Percentiles rank a stretch among this genome's conserved stretches.
Conservation (phyloP, 306 rosid genomes). For the Quercus berberidifolia region DNA sequence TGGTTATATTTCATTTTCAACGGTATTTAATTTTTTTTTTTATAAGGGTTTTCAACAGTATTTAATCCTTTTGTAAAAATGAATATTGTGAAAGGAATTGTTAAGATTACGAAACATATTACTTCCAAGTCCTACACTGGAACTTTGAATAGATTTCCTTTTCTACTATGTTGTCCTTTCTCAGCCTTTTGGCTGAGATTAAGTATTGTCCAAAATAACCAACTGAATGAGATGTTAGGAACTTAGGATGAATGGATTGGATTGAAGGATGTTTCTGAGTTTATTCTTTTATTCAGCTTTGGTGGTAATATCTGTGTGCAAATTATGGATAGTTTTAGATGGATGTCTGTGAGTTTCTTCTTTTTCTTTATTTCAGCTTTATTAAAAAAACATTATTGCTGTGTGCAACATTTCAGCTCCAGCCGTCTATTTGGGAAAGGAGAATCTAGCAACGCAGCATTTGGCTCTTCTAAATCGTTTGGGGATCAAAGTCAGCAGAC, state of each 20-base stretch:
- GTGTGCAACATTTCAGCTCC: slow-evolving; percentile 32
- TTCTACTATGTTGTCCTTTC: not conserved
- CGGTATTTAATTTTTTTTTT: not conserved
- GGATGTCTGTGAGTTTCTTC: not conserved
- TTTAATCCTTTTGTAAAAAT: not conserved
- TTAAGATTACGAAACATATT: not conserved
- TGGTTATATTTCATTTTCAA: not conserved
- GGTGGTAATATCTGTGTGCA: not conserved
- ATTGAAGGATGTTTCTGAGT: not conserved
- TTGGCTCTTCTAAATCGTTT: slow-evolving; percentile 18
- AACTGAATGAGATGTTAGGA: not conserved
- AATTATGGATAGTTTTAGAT: not conserved
- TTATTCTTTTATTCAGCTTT: not conserved
- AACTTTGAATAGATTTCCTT: not conserved
- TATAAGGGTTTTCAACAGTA: not conserved
- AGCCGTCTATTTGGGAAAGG: slow-evolving; percentile 23
- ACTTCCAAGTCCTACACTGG: not conserved
- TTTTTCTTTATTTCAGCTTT: not conserved
- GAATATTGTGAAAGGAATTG: too few species aligned
- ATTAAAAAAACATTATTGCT: not conserved
- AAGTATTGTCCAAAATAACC: not conserved
- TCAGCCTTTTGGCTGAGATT: not conserved
- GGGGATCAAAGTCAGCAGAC: slow-evolving; percentile 5
- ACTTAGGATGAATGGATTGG: not conserved
- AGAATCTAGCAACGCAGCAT: slow-evolving; percentile 28